Percentiles rank a stretch among this genome's conserved stretches.
phyloP scores from a whole-genome alignment of 2,329 filamentous ascomycete species.

The Lasiodiplodia gonubiensis region DNA sequence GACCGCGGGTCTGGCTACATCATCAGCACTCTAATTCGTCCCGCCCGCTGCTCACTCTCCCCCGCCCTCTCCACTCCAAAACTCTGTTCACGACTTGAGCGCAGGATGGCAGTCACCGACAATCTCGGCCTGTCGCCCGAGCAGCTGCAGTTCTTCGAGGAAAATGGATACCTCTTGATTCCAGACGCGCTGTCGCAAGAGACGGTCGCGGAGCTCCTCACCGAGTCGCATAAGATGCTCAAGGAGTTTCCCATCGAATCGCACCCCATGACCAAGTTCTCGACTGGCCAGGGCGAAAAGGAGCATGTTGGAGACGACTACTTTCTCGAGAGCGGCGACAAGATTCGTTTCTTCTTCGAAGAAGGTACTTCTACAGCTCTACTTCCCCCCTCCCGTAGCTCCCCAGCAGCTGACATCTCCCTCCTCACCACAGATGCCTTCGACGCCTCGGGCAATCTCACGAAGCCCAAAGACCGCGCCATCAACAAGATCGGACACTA shows the following conservation, averaged over 20 bases:
- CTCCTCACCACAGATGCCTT: constrained; percentile 69
- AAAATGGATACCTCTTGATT: constrained; percentile 90
- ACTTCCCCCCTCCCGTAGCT: background rate
- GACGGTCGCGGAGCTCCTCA: constrained; percentile 71
- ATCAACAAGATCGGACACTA: constrained; percentile 73
- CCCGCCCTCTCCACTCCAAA: background rate
- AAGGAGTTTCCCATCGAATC: constrained; percentile 75
- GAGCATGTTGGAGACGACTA: constrained; percentile 90
- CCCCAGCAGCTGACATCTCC: background rate
- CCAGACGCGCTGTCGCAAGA: constrained; percentile 72
- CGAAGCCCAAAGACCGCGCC: constrained; percentile 79
- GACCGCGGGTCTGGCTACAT: constrained; percentile 7
- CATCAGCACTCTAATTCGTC: constrained; percentile 12
- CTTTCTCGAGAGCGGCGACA: constrained; percentile 88
- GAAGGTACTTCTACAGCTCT: constrained; percentile 56
- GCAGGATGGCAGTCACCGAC: constrained; percentile 11
- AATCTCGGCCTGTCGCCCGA: constrained; percentile 67
- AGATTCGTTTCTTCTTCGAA: constrained; percentile 96
- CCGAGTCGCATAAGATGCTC: constrained; percentile 77
- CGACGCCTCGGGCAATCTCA: constrained; percentile 65
- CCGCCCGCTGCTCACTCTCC: background rate
- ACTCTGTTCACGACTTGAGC: background rate
- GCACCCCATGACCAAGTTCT: constrained; percentile 94
- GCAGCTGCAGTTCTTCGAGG: constrained; percentile 74
- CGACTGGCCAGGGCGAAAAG: constrained; percentile 73